phyloP scores from a whole-genome alignment of 2,329 filamentous ascomycete species.

The Cytospora schulzeri region DNA sequence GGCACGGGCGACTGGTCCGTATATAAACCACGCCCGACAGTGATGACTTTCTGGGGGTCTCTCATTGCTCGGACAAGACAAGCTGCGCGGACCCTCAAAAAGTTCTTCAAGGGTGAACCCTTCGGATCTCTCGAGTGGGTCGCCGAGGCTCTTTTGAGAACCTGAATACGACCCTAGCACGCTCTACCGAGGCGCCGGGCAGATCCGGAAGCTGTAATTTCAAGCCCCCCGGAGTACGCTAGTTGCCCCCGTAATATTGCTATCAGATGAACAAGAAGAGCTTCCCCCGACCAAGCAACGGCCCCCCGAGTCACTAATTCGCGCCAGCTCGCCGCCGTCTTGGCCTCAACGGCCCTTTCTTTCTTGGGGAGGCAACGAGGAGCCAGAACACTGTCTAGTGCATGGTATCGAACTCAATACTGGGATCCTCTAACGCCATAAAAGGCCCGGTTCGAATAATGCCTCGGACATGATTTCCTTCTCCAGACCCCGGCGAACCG shows the following conservation, averaged over 20 bases:
- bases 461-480: constrained; percentile 6
- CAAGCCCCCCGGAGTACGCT: no score
- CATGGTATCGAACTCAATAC: no score
- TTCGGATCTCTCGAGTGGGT: constrained; percentile 10
- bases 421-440: no score
- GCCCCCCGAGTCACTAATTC: background rate
- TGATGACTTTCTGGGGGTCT: constrained; percentile 10
- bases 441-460: background rate
- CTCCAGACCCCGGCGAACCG: constrained; percentile 19
- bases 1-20: constrained; percentile 3
- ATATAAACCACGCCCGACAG: constrained; percentile 13
- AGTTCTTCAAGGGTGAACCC: constrained; percentile 6
- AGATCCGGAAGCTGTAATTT: constrained; percentile 5
- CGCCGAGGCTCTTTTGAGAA: constrained; percentile 20
- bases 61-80: constrained; percentile 2
- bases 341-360: background rate
- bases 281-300: background rate
- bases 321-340: background rate
- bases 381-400: no score
- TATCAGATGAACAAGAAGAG: background rate
- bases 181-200: constrained; percentile 21
- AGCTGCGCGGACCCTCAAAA: constrained; percentile 21
- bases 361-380: no score
- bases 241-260: background rate
- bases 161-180: constrained; percentile 9